Evolutionary conservation across 2,329 filamentous ascomycete species (phyloP).

Genomic region (Alternaria panax): DNA sequence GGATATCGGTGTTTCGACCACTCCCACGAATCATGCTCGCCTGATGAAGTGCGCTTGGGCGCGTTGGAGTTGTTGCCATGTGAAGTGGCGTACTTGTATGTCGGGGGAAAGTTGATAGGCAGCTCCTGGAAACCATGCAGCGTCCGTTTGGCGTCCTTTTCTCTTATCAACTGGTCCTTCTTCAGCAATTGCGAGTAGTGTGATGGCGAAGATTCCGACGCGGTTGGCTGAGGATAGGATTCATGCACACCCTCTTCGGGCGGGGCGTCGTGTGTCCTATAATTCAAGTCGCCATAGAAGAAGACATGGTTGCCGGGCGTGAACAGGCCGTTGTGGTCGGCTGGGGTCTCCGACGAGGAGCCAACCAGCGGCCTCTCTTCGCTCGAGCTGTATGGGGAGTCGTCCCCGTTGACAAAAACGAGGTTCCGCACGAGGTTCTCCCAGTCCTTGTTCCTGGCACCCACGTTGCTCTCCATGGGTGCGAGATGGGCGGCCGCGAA

Average conservation of each 20-base stretch:
- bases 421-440: constrained; percentile 79
- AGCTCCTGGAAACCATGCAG: constrained; percentile 81
- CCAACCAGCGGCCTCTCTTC: constrained; percentile 46
- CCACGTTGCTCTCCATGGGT: constrained; percentile 81
- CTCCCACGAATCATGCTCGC: constrained; percentile 60
- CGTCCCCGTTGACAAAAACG: constrained; percentile 67
- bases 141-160: constrained; percentile 72
- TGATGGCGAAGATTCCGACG: constrained; percentile 56
- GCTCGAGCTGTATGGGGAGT: constrained; percentile 39
- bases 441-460: constrained; percentile 87
- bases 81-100: constrained; percentile 79
- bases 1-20: constrained; percentile 85
- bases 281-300: constrained; percentile 92
- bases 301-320: constrained; percentile 79
- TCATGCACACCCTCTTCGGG: constrained; percentile 66
- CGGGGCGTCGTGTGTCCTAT: constrained; percentile 76
- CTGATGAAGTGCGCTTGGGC: constrained; percentile 21
- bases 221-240: constrained; percentile 68
- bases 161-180: constrained; percentile 79
- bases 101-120: constrained; percentile 81
- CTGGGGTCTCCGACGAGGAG: constrained; percentile 25
- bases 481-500: constrained; percentile 90
- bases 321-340: constrained; percentile 71
- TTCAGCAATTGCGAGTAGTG: constrained; percentile 73
- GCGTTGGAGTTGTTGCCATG: constrained; percentile 11